phyloP scores from a whole-genome alignment of 371 early-diverging fungal species.

The Circinella umbellata region DNA sequence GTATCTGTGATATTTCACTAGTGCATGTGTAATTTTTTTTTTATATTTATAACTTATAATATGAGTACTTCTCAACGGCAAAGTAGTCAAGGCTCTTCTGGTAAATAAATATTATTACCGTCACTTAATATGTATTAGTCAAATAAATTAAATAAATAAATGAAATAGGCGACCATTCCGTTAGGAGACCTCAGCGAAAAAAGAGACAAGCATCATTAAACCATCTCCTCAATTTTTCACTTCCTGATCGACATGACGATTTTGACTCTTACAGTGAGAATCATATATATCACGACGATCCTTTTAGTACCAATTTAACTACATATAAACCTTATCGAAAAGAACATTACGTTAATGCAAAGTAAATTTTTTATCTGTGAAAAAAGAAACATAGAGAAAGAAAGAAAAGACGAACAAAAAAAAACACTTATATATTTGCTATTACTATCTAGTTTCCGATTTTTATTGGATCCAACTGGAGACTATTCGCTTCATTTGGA shows the following conservation, averaged over 20 bases:
- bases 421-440: not conserved
- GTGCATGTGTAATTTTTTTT: too few relatives aligned
- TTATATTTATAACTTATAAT: too few relatives aligned
- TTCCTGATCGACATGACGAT: conserved; percentile 65
- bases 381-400: too few relatives aligned
- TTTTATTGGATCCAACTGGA: conserved; percentile 65
- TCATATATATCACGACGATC: conserved; percentile 14
- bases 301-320: not conserved
- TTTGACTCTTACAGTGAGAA: conserved; percentile 31
- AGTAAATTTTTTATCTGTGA: conserved; percentile 42
- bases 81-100: too few relatives aligned
- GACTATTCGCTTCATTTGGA: conserved; percentile 57
- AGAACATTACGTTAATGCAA: conserved; percentile 87
- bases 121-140: too few relatives aligned
- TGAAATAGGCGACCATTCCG: not conserved
- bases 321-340: conserved; percentile 73
- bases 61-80: too few relatives aligned
- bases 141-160: not conserved
- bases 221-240: conserved; percentile 83
- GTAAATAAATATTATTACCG: too few relatives aligned
- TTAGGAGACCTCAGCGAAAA: conserved; percentile 19
- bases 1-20: too few relatives aligned
- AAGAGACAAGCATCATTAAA: conserved; percentile 62
- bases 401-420: too few relatives aligned
- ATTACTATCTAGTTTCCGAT: conserved; percentile 66